Evolutionary conservation across 176 grass and related monocot genomes (phyloP).

Genomic region (Eragrostis curvula): DNA sequence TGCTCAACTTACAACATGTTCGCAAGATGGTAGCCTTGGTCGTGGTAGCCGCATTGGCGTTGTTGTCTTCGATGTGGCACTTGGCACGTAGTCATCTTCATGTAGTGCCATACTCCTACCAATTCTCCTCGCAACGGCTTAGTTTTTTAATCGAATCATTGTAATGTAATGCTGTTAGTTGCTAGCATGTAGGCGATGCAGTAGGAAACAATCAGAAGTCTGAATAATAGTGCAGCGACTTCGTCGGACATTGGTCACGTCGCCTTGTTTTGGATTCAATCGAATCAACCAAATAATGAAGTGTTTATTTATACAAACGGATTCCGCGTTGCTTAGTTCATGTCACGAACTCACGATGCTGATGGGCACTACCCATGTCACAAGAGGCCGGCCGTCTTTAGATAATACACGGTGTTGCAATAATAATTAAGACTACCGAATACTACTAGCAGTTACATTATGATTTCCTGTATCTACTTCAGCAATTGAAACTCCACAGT

Average conservation of each 20-base stretch:
- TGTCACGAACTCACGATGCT: constrained; percentile 42
- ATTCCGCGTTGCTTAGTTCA: constrained; percentile 37
- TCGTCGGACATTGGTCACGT: constrained; percentile 39
- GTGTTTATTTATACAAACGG: constrained; percentile 11
- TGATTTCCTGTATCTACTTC: not conserved
- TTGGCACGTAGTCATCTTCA: constrained; percentile 32
- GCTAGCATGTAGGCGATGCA: constrained; percentile 35
- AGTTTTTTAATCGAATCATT: constrained; percentile 26
- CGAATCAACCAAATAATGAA: constrained; percentile 11
- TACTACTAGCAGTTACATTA: not conserved
- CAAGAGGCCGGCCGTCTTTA: constrained; percentile 47
- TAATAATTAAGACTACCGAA: not conserved
- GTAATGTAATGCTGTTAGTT: constrained; percentile 35
- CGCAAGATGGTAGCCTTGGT: not conserved
- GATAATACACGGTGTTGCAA: constrained; percentile 18
- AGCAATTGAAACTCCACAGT: constrained; percentile 22
- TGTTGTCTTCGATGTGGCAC: constrained; percentile 5
- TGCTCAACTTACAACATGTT: not conserved
- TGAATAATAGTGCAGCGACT: constrained; percentile 32
- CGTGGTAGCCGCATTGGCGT: constrained; percentile 10
- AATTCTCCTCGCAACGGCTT: not conserved
- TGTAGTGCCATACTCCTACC: constrained; percentile 29
- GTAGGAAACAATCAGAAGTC: constrained; percentile 33
- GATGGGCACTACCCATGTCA: constrained; percentile 41
- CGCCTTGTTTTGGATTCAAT: constrained; percentile 29